Evolutionary conservation across 2,329 filamentous ascomycete genomes (phyloP).

Genomic region (Pyricularia grisea): DNA sequence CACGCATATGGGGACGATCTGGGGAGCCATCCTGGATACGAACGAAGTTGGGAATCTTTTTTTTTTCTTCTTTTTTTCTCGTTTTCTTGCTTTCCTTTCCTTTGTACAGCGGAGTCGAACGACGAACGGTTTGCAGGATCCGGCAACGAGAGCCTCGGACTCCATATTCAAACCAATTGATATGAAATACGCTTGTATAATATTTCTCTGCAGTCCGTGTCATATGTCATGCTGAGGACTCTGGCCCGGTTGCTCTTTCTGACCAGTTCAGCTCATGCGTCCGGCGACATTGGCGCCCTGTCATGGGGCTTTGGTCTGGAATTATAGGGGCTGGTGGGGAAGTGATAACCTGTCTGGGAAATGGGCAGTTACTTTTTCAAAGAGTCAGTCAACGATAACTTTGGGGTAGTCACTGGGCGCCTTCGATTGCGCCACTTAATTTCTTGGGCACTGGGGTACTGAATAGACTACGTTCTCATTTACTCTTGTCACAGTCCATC

Average conservation of each 20-base stretch:
- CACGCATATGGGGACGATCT: background rate
- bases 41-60: background rate
- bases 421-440: background rate
- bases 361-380: background rate
- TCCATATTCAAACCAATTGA: background rate
- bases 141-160: background rate
- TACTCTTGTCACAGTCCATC: background rate
- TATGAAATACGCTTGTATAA: constrained; percentile 9
- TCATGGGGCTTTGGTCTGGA: background rate
- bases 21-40: background rate
- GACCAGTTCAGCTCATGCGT: background rate
- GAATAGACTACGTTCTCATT: background rate
- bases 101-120: background rate
- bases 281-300: background rate
- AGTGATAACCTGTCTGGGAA: background rate
- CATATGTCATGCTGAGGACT: background rate
- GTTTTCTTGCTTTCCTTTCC: background rate
- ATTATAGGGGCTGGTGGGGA: background rate
- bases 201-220: constrained; percentile 2
- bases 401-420: background rate
- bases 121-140: background rate
- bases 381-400: background rate
- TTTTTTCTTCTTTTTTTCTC: background rate
- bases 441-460: background rate
- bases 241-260: background rate